These are phyloP conservation scores for Globisporangium cylindrosporum DNA, from an alignment of 352 stramenopile genomes.

Conservation along the genomic window DNA sequence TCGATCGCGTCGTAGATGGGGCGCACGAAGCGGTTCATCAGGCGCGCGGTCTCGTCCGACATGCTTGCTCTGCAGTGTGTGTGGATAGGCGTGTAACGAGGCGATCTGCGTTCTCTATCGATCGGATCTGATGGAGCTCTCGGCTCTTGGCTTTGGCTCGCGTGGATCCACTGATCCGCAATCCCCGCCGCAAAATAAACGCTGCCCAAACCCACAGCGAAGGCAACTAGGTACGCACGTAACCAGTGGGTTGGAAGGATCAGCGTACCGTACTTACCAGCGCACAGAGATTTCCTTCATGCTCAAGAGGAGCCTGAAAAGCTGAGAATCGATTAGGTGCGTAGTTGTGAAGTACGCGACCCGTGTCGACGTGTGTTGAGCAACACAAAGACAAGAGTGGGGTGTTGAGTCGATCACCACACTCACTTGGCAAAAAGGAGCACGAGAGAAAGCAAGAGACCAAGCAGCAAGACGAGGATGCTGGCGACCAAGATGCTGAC, in stretches of 20 bases:
- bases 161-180: constrained; percentile 12
- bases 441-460: not conserved
- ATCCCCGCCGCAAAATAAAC: not conserved
- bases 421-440: constrained; percentile 4
- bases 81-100: not conserved
- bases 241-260: no score
- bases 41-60: constrained; percentile 47
- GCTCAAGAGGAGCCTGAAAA: no score
- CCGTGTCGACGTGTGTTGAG: no score
- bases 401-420: not conserved
- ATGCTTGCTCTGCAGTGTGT: constrained; percentile 23
- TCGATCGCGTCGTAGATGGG: constrained; percentile 88
- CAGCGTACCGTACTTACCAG: no score
- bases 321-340: no score
- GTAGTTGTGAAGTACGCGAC: no score
- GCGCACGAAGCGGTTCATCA: constrained; percentile 73
- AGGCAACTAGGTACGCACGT: no score
- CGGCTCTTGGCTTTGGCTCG: not conserved
- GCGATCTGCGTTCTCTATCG: not conserved
- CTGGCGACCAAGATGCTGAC: constrained; percentile 31
- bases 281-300: no score
- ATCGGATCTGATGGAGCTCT: not conserved
- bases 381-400: not conserved
- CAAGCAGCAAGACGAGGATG: constrained; percentile 14
- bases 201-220: no score